Conservation (phyloP, 768 basidiomycete species). For the Pseudohyphozyma bogoriensis region DNA sequence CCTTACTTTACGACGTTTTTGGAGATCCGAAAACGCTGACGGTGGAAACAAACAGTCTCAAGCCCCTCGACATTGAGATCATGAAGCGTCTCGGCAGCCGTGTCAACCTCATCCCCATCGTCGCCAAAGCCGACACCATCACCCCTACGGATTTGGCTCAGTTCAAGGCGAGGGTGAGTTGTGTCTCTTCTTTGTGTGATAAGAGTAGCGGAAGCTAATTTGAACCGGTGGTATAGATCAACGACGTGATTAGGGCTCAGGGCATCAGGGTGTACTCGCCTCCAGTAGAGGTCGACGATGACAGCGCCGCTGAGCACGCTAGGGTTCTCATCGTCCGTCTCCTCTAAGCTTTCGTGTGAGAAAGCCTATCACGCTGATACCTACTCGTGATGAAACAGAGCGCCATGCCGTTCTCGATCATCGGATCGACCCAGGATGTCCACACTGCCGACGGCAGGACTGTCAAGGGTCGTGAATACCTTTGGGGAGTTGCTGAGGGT, state of each 20-base stretch:
- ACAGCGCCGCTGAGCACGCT: conserved; percentile 77
- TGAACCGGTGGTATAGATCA: conserved; percentile 54
- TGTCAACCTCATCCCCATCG: conserved; percentile 93
- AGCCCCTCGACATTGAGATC: conserved; percentile 96
- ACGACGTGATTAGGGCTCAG: conserved; percentile 80
- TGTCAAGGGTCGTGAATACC: conserved; percentile 95
- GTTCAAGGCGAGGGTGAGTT: conserved; percentile 83
- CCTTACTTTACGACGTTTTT: background rate
- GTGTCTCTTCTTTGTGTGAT: background rate
- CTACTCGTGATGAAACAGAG: conserved; percentile 39
- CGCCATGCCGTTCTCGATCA: conserved; percentile 97
- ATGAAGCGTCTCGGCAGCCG: conserved; percentile 98
- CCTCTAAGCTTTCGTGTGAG: background rate
- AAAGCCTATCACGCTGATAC: background rate
- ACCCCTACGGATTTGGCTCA: conserved; percentile 81
- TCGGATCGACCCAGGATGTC: conserved; percentile 92
- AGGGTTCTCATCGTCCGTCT: conserved; percentile 52
- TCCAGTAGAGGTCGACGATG: conserved; percentile 78
- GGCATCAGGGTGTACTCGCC: conserved; percentile 92
- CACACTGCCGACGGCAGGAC: conserved; percentile 76
- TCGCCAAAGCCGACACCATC: conserved; percentile 95
- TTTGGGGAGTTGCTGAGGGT: conserved; percentile 99
- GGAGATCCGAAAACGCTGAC: background rate
- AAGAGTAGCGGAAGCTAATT: background rate
- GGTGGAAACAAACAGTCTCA: conserved; percentile 56